Evolutionary conservation across 2,329 filamentous ascomycete genomes (phyloP), one percentile per base, ranked within the genome.

Genomic region (Beauveria sp.): DNA sequence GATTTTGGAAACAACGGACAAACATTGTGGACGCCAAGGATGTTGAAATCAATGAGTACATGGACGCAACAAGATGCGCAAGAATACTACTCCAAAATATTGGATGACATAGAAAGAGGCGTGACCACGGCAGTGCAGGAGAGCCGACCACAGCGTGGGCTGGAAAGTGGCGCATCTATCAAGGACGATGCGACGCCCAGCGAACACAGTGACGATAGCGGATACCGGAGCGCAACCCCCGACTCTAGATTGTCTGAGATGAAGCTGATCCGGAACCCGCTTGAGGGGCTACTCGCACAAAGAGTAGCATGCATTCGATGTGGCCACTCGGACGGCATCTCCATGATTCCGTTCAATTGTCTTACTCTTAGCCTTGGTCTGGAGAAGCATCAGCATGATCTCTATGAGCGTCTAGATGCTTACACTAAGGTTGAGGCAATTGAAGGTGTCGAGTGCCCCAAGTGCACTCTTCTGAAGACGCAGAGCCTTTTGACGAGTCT

Each of bases 41-140:
- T 88, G 60, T 78, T 97, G 51, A 96, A 96, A 74, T 93, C 87
- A 10, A 96, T 98, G 88, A 93, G 88, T 73, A 96, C 90, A 34
- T 96, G 90, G 85, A 90, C 96, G 67, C 95, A 98, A 71, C 95
- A 99, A 74, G 95, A 99, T 75, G 95, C 95, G 5, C 95, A 98
- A 71, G 95, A 99, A 73, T 99, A 98, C 73, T 97, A 90, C 69
- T 93, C 91, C 18, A 96, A 93, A 69, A 81, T 99, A 16, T 74
- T 97, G 53, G 91, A 93, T 66, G 87, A 93, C 67, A 79, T 96
- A 30, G 91, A 97, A 69, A 88, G 88, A 68, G 91, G 96, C 70
- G 79, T 91, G 46, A 77, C 79, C 22, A 82, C 80, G 66, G 80
- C 80, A 51, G 69, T 73, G 20, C 68, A 72, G 6, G 65, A 62